Evolutionary conservation across 805 yeast genomes (phyloP), one percentile per base, ranked within the genome.

Genomic region (Starmerella lactis-condensi): DNA sequence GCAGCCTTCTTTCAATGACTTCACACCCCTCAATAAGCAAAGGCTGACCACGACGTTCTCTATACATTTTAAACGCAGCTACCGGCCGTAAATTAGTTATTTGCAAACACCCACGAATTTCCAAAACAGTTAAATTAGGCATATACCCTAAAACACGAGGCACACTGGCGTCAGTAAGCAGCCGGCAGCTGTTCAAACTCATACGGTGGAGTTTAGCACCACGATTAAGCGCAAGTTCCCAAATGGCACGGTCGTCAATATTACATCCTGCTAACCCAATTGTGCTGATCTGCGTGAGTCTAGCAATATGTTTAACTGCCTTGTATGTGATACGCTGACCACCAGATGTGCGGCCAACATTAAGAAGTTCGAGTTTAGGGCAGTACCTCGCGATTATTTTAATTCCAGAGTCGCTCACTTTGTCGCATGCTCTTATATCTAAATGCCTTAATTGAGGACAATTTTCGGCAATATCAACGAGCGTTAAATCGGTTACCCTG

Each of bases 191-290:
- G 51, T 82, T 82, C 31, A 82, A 50, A 6, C 91, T 75, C 14
- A 82, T 56, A 31, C 93, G 59, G 42, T 68, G 69, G 3, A 83
- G 45, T 4, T 56, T 44, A 1, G 48, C 44, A 15, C 71, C 70
- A 17, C 68, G 54, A 31, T 59, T 50, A 12, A 64, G 51, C 0
- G 82, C 81, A 21, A 83, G 53, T 44, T 75, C 83, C 92, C 93
- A 79, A 11, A 83, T 57, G 4, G 77, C 62, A 26, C 69, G 61
- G 54, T 83, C 93, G 6, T 77, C 68, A 13, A 83, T 64, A 26
- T 66, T 60, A 51, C 93, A 79, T 5, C 96, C 96, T 0, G 95
- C 93, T 14, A 81, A 56, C 0, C 95, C 95, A 26, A 83, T 57
- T 0, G 94, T 81, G 27, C 62, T 59, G 28, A 74, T 60, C 14